Base-by-base conservation (phyloP, 2,329 filamentous ascomycete genomes). In the Alternaria alternata region DNA sequence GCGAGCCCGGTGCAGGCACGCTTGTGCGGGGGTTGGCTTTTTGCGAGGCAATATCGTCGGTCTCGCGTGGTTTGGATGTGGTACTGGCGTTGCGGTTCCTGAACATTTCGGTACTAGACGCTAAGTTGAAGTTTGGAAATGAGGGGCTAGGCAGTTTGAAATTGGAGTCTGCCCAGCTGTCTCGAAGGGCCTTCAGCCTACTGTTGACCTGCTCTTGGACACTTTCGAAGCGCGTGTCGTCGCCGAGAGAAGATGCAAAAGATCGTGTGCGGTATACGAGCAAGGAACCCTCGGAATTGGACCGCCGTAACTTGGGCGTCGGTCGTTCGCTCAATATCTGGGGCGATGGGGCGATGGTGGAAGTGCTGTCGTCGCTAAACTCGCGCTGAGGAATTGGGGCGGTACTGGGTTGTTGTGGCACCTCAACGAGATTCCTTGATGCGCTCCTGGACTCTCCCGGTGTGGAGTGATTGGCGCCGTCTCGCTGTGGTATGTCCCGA, bases 181-280 rank as follows among this genome's bases (percentile, higher is more conserved):
- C 94, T 73, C 89, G 91, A 75, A 98, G 91, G 5, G 94, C 94
- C 80, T 96, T 96, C 73, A 95, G 85, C 42, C 94, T 87, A 68
- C 91, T 93, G 71, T 97, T 98, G 66, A 94, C 90, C 81, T 95
- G 92, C 62, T 92, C 91, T 43, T 89, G 87, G 12, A 96, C 88
- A 76, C 95, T 84, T 51, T 91, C 87, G 76, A 95, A 98, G 44
- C 89, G 86, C 39, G 88, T 87, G 69, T 94, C 92, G 73, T 97
- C 92, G 2, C 94, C 94, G 0, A 96, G 84, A 0, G 93, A 96
- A 0, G 93, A 95, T 1, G 91, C 89, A 26, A 89, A 85, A 0
- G 94, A 96, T 3, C 93, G 81, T 5, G 87, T 89, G 67, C 92
- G 88, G 68, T 91, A 90, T 16, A 95, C 84, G 18, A 84, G 81